Base-by-base conservation (phyloP, 345 rosid genomes). In the Brassica carinata region DNA sequence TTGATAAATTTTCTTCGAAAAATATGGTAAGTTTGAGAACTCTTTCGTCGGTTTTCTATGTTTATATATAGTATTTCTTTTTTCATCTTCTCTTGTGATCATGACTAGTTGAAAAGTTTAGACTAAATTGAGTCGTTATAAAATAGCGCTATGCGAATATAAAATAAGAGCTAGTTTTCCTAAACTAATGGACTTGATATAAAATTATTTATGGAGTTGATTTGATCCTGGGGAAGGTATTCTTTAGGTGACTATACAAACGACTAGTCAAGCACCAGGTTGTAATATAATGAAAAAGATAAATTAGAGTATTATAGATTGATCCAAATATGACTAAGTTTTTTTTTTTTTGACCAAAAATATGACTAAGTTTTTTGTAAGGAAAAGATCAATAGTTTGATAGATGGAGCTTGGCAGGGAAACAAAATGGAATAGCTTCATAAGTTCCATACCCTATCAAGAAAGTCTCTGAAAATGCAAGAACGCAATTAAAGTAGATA, bases 131-230 rank as follows among this genome's bases (percentile, higher is more conserved):
- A 34, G 17, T 66, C 4, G n/a, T 66, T 15, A 8, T 36, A 8
- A 38, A 36, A 33, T 38, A 36, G 11, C 7, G 51, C 2, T 67
- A 36, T 9, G 5, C 27, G 3, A 33, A n/a, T 33, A 65, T n/a
- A 33, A 7, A 8, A 31, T n/a, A 64, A 64, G 10, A 31, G 40
- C 68, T 64, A n/a, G 2, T 31, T 64, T n/a, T 62, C 64, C 30
- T 26, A 11, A 1, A 45, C 0, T 45, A 45, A 45, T 13, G 62
- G 40, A 48, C 7, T 48, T 27, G 3, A 1, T 70, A 27, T n/a
- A 14, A 48, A 69, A 45, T 45, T 29, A n/a, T 70, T 17, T 5
- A 27, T n/a, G 73, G 23, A 48, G 6, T 69, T 69, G 73, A 70
- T 69, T 48, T 45, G 27, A 14, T 17, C 19, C 5, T 11, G 58